phyloP scores from a whole-genome alignment of 2,329 filamentous ascomycete genomes.

The Botrytis byssoidea region DNA sequence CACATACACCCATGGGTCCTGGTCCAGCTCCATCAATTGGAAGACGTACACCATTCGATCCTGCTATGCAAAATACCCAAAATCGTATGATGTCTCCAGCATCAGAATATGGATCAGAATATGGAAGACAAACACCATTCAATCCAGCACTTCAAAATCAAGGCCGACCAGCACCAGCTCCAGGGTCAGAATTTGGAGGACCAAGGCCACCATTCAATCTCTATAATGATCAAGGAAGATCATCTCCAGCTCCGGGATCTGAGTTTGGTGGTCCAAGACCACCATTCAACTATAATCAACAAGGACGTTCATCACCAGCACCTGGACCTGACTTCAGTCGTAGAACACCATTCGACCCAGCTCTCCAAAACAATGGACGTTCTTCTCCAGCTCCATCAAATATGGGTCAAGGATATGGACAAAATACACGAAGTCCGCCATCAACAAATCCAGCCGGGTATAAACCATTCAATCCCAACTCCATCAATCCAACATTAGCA shows the following conservation, averaged over 20 bases:
- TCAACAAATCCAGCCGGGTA: not conserved
- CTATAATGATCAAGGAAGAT: conserved; percentile 1
- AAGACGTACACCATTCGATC: conserved; percentile 33
- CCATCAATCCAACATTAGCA: not conserved
- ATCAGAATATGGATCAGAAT: conserved; percentile 12
- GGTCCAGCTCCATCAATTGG: conserved; percentile 34
- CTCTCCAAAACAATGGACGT: conserved; percentile 1
- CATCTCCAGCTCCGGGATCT: not conserved
- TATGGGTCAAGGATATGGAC: not conserved
- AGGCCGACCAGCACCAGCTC: not conserved
- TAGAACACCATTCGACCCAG: conserved; percentile 15
- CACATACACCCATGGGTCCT: conserved; percentile 31
- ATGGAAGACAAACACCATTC: conserved; percentile 9
- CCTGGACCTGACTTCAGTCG: not conserved
- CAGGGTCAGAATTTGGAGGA: conserved; percentile 8
- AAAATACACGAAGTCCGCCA: not conserved
- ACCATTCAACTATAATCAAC: conserved; percentile 8
- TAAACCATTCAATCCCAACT: not conserved
- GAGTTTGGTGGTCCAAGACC: not conserved
- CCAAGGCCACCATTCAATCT: not conserved
- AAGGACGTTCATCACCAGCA: not conserved
- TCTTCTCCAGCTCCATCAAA: not conserved
- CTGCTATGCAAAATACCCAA: conserved; percentile 16
- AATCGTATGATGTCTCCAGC: conserved; percentile 9
- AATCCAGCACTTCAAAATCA: conserved; percentile 10